phyloP scores from a whole-genome alignment of 768 basidiomycete species.

The Amyloporia xantha region DNA sequence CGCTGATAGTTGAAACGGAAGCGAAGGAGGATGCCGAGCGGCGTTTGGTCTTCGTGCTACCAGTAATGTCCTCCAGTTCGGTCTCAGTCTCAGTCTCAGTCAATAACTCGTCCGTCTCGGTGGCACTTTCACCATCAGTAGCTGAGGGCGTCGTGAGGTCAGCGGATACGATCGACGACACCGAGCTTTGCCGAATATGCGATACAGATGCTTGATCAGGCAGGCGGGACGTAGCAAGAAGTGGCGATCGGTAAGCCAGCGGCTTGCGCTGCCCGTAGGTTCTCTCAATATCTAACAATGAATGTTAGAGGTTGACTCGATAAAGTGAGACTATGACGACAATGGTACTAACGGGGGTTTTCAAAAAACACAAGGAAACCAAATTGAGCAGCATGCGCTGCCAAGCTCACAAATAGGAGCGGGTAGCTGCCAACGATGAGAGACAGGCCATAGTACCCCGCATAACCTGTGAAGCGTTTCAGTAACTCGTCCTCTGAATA shows the following conservation, averaged over 20 bases:
- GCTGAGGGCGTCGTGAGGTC: slow-evolving; percentile 47
- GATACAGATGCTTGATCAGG: slow-evolving; percentile 7
- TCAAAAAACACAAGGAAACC: slow-evolving; percentile 94
- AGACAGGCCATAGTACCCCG: slow-evolving; percentile 95
- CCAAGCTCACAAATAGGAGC: slow-evolving; percentile 89
- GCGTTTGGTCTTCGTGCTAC: slow-evolving; percentile 8
- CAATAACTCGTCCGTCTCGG: slow-evolving; percentile 60
- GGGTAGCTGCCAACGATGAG: slow-evolving; percentile 84
- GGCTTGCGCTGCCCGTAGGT: slow-evolving; percentile 91
- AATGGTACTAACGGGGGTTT: slow-evolving; percentile 75
- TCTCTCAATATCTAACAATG: slow-evolving; percentile 30
- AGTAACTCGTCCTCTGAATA: slow-evolving; percentile 1
- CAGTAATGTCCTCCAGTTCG: slow-evolving; percentile 22
- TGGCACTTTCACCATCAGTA: slow-evolving; percentile 69
- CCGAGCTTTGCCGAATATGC: slow-evolving; percentile 24
- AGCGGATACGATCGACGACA: slow-evolving; percentile 7
- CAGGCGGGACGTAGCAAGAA: slow-evolving; percentile 23
- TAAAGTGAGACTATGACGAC: too few species aligned
- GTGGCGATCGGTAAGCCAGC: slow-evolving; percentile 76
- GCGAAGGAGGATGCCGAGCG: slow-evolving; percentile 4
- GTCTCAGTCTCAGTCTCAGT: slow-evolving; percentile 52
- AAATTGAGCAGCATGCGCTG: slow-evolving; percentile 93
- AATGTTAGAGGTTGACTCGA: too few species aligned
- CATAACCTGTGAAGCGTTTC: slow-evolving; percentile 55
- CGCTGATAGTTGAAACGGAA: slow-evolving; percentile 2